These are phyloP conservation scores for Azolla pinnata DNA, from an alignment of 75 land plant species.

Conservation along the genomic window DNA sequence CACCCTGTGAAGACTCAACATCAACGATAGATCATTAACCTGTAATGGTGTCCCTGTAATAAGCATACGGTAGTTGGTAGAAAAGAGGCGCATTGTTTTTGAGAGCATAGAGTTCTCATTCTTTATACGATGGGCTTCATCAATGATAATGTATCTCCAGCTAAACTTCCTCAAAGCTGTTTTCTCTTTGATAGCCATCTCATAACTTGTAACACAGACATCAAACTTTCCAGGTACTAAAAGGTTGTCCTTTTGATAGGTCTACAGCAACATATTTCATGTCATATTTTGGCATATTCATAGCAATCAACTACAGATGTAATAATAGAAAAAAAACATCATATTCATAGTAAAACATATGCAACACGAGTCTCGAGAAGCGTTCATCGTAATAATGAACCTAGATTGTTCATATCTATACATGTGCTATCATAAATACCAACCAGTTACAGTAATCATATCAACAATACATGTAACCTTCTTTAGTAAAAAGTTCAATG, in stretches of 20 bases:
- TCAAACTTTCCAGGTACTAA: constrained; percentile 94
- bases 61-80: constrained; percentile 86
- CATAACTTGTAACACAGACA: constrained; percentile 96
- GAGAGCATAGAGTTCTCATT: constrained; percentile 97
- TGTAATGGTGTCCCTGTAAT: constrained; percentile 99
- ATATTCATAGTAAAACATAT: no score
- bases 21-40: constrained; percentile 37
- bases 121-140: constrained; percentile 99
- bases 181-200: constrained; percentile 98
- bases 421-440: no score
- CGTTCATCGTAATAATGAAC: no score
- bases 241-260: constrained; percentile 59
- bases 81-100: constrained; percentile 95
- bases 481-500: no score
- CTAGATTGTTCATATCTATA: no score
- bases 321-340: no score
- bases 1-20: neutral
- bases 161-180: constrained; percentile 70
- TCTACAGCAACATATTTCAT: constrained; percentile 59
- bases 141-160: constrained; percentile 98
- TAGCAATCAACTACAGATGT: no score
- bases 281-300: no score
- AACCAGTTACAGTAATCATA: no score
- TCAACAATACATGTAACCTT: no score
- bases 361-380: no score